These are phyloP conservation scores for Irpex sp. DNA, from an alignment of 1,284 basidiomycete species.

Conservation along the genomic window DNA sequence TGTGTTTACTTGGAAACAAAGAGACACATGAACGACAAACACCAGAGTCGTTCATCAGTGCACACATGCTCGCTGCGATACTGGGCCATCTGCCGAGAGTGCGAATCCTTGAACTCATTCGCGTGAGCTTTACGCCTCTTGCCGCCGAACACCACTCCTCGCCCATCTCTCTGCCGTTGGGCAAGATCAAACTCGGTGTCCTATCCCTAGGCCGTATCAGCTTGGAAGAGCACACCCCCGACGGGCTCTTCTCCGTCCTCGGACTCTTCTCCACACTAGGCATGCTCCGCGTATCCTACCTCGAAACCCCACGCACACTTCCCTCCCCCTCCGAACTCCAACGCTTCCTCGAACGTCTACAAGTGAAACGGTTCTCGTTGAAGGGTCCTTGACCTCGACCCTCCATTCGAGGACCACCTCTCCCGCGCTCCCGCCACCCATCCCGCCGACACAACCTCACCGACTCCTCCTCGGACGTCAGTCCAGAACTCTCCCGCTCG, in stretches of 20 bases:
- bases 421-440: too few relatives aligned
- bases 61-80: neutral
- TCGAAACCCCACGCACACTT: neutral
- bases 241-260: conserved; percentile 4
- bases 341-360: neutral
- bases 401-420: neutral
- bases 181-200: neutral
- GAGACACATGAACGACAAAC: neutral
- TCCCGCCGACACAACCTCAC: too few relatives aligned
- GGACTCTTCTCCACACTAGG: conserved; percentile 1
- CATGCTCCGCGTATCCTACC: conserved; percentile 1
- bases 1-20: conserved; percentile 1
- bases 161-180: neutral
- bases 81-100: neutral
- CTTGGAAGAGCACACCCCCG: neutral
- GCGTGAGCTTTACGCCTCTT: neutral
- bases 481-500: too few relatives aligned
- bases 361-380: conserved; percentile 1
- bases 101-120: conserved; percentile 1
- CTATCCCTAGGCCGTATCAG: conserved; percentile 1
- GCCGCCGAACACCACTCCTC: neutral
- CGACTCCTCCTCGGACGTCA: too few relatives aligned
- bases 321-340: neutral
- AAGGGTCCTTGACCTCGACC: conserved; percentile 1
- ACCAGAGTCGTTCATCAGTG: neutral